Conservation (phyloP, 257 asterid genomes). For the Fraxinus americana region DNA sequence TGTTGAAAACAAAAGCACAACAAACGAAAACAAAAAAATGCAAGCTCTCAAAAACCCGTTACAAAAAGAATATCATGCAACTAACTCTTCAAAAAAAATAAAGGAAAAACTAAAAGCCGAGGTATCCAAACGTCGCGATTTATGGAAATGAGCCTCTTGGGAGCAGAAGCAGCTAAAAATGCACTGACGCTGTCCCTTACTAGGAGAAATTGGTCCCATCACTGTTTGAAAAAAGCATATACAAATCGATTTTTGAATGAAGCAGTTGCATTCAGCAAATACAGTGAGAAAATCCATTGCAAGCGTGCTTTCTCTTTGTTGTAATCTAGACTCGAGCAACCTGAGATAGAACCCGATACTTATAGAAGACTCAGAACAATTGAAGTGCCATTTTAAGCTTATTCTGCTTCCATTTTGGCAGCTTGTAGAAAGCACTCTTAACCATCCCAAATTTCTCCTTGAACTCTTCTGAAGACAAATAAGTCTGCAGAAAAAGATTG, state of each 20-base stretch:
- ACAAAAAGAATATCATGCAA: constrained; percentile 43
- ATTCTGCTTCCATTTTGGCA: constrained; percentile 87
- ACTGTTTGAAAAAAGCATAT: constrained; percentile 1
- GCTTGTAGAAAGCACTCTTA: constrained; percentile 55
- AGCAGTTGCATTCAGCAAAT: constrained; percentile 8
- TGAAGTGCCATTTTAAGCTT: constrained; percentile 62
- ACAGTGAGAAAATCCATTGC: constrained; percentile 17
- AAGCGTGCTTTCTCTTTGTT: constrained; percentile 25
- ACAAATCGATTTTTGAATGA: constrained; percentile 11
- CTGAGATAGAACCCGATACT: constrained; percentile 23
- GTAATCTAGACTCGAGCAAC: constrained; percentile 28
- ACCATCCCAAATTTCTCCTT: constrained; percentile 73
- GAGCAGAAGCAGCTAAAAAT: constrained; percentile 62
- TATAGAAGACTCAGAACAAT: constrained; percentile 47
- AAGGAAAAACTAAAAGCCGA: constrained; percentile 28
- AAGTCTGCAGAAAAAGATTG: constrained; percentile 46
- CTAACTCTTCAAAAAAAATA: constrained; percentile 28
- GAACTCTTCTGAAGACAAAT: constrained; percentile 67
- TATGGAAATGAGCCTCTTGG: constrained; percentile 36
- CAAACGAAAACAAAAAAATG: constrained; percentile 21
- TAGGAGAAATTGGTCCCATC: constrained; percentile 28
- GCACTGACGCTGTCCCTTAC: constrained; percentile 50
- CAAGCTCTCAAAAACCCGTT: constrained; percentile 47
- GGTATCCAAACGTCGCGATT: constrained; percentile 32
- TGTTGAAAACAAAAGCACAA: constrained; percentile 18